Percentiles rank a stretch among this genome's conserved stretches.
Conservation (phyloP, 1,139 yeast species). For the Blastobotrys arbuscula region DNA sequence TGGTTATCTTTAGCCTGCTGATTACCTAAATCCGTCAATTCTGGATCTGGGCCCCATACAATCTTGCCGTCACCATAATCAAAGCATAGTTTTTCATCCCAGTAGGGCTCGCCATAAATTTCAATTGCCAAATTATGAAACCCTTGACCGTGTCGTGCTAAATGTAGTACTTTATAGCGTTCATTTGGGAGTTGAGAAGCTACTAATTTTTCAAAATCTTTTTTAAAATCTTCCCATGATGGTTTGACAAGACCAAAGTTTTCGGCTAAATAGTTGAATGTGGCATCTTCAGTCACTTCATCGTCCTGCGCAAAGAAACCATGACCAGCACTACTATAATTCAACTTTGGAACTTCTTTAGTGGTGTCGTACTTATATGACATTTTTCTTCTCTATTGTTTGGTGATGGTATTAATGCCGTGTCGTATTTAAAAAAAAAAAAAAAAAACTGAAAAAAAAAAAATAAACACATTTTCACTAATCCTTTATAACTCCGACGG, state of each 20-base stretch:
- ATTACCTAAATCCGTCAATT: slow-evolving; percentile 54
- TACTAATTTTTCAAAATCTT: slow-evolving; percentile 39
- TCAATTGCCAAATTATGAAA: slow-evolving; percentile 59
- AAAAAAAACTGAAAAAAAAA: too few species aligned
- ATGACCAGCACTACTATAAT: slow-evolving; percentile 15
- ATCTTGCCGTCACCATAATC: slow-evolving; percentile 51
- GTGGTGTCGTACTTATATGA: slow-evolving; percentile 2
- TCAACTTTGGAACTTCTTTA: slow-evolving; percentile 10
- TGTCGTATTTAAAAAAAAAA: not conserved
- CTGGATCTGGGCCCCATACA: slow-evolving; percentile 54
- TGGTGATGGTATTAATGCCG: not conserved
- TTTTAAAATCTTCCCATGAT: slow-evolving; percentile 44
- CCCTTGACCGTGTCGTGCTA: slow-evolving; percentile 79
- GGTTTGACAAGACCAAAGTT: slow-evolving; percentile 44
- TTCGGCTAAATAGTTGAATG: slow-evolving; percentile 43
- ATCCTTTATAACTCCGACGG: too few species aligned
- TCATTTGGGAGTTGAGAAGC: slow-evolving; percentile 34
- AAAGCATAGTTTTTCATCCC: slow-evolving; percentile 45
- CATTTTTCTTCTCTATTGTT: not conserved
- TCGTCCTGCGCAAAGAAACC: slow-evolving; percentile 53
- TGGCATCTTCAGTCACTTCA: slow-evolving; percentile 41
- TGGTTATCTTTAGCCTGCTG: slow-evolving; percentile 46
- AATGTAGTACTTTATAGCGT: slow-evolving; percentile 50
- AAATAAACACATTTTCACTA: not conserved
- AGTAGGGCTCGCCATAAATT: slow-evolving; percentile 50